These are phyloP conservation scores for Trypanosoma platydactyli DNA, from an alignment of 208 protist genomes.

Conservation along the genomic window DNA sequence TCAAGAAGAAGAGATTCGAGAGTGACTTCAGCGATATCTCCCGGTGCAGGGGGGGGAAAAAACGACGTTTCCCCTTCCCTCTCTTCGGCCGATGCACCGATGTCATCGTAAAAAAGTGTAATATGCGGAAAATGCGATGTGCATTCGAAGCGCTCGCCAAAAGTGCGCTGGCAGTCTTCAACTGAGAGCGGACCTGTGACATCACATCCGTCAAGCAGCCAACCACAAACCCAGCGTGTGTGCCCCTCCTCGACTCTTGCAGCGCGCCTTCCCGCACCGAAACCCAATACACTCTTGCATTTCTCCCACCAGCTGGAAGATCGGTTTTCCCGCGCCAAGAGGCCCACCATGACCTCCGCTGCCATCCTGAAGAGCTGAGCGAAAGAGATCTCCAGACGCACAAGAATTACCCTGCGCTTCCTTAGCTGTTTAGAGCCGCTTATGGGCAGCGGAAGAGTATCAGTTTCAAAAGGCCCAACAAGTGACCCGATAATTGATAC, in stretches of 20 bases:
- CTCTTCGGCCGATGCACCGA: not conserved
- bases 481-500: slow-evolving; percentile 17
- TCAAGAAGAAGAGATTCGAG: slow-evolving; percentile 66
- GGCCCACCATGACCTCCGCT: slow-evolving; percentile 11
- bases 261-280: not conserved
- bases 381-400: slow-evolving; percentile 17
- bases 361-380: slow-evolving; percentile 13
- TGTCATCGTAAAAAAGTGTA: slow-evolving; percentile 47
- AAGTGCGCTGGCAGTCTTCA: slow-evolving; percentile 26
- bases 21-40: slow-evolving; percentile 36
- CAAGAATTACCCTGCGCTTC: not conserved
- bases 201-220: slow-evolving; percentile 48
- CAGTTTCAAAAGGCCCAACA: slow-evolving; percentile 14
- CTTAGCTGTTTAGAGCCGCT: slow-evolving; percentile 2
- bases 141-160: slow-evolving; percentile 58
- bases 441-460: not conserved
- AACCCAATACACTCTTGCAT: slow-evolving; percentile 9
- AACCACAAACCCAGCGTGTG: slow-evolving; percentile 70
- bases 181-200: not conserved
- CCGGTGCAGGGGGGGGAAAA: slow-evolving; percentile 23
- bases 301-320: slow-evolving; percentile 18
- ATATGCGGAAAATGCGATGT: slow-evolving; percentile 46
- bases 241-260: slow-evolving; percentile 46
- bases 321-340: not conserved
- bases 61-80: no score